Percentiles rank a stretch among this genome's conserved stretches.
Conservation (phyloP, 2,329 filamentous ascomycete species). For the Alternaria gansuensis region DNA sequence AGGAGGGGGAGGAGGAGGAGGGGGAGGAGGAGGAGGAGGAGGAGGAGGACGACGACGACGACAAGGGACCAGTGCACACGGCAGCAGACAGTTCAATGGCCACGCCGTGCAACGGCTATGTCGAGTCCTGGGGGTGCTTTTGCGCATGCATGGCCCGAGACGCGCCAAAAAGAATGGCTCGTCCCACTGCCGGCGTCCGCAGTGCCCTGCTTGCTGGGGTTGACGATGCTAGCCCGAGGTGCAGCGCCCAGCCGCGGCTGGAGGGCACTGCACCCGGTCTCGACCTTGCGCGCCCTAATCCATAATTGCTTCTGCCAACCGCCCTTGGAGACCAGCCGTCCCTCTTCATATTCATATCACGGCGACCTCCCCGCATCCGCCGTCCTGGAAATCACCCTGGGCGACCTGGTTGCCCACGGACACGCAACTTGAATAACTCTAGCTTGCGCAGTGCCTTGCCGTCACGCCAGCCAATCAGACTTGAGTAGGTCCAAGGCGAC, state of each 20-base stretch:
- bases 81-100: constrained; percentile 14
- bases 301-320: constrained; percentile 12
- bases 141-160: constrained; percentile 23
- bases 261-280: constrained; percentile 17
- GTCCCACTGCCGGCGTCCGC: constrained; percentile 10
- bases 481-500: too few species aligned
- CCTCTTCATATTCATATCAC: too few species aligned
- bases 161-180: constrained; percentile 26
- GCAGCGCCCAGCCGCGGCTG: constrained; percentile 16
- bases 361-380: background rate
- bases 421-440: background rate
- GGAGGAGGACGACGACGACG: too few species aligned
- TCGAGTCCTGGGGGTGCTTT: constrained; percentile 27
- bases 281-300: too few species aligned
- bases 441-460: background rate
- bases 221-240: constrained; percentile 13
- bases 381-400: too few species aligned
- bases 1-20: too few species aligned
- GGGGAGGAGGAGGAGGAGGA: too few species aligned
- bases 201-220: constrained; percentile 3
- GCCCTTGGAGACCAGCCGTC: background rate
- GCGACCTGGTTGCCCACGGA: too few species aligned
- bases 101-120: constrained; percentile 7
- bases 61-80: constrained; percentile 12
- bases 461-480: background rate